These are phyloP conservation scores for Leccinum subgranulosum DNA, from an alignment of 768 basidiomycete species.

Conservation along the genomic window DNA sequence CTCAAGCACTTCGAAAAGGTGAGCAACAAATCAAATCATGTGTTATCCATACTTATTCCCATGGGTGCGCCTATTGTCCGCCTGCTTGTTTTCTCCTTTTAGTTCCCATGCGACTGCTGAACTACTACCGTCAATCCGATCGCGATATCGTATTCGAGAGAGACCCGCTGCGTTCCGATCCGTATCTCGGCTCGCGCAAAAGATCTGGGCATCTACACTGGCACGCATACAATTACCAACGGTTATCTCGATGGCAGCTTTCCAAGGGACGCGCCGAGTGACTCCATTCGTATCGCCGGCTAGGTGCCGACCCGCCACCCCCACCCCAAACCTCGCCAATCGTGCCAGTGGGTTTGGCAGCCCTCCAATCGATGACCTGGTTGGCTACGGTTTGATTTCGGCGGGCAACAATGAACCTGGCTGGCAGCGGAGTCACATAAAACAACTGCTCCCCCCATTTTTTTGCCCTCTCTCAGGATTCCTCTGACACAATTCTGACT, in stretches of 20 bases:
- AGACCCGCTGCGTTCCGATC: neutral
- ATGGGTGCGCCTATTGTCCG: neutral
- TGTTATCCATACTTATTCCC: neutral
- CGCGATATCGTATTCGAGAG: neutral
- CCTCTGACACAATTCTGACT: neutral
- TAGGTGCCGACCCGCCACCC: neutral
- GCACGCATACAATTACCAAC: neutral
- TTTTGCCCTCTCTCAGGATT: no score
- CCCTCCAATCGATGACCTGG: neutral
- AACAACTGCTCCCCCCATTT: neutral
- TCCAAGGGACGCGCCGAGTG: neutral
- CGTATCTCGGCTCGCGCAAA: neutral
- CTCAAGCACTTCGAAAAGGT: neutral
- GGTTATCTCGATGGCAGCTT: neutral
- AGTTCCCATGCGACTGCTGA: slow-evolving; percentile 1
- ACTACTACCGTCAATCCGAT: neutral
- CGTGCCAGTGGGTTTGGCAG: neutral
- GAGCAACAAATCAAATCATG: neutral
- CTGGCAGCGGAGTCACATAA: neutral
- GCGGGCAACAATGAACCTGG: neutral
- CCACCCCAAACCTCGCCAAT: neutral
- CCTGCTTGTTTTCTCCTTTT: neutral
- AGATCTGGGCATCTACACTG: neutral
- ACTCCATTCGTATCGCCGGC: neutral
- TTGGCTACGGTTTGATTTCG: neutral